Base-by-base conservation (phyloP, 1,139 yeast genomes). In the Kurtzmaniella natalensis region DNA sequence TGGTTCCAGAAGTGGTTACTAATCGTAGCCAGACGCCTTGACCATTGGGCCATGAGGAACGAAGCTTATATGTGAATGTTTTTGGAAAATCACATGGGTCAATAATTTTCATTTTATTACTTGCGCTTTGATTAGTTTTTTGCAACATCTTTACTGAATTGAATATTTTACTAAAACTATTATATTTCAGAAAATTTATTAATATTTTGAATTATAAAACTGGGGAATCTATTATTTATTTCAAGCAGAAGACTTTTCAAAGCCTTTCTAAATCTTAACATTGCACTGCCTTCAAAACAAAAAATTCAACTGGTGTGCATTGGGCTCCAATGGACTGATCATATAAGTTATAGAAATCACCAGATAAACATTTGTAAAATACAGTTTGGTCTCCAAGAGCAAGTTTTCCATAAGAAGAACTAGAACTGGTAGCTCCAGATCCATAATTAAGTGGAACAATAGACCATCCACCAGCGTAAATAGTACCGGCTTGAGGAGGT, bases 1-100 rank as follows among this genome's bases (percentile, higher is more conserved):
- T 80, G 87, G 87, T 81, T 77, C 69, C 80, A 54, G 70, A 63
- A 64, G 70, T 64, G 69, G 67, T 55, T 62, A 61, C 68, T 40
- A 55, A 59, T 64, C 72, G 72, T 65, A 66, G 72, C 71, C 72
- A 65, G 72, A 66, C 72, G 72, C 72, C 72, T 65, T 66, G 70
- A 66, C 72, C 72, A 65, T 66, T 66, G 72, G 72, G 72, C 72
- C 72, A 66, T 65, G 72, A 65, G 72, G 72, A 65, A 66, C 71
- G 70, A 64, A 65, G 70, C 67, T 61, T 44, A n/a, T n/a, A n/a
- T n/a, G n/a, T n/a, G n/a, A n/a, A n/a, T n/a, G n/a, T n/a, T n/a
- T n/a, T n/a, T n/a, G n/a, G n/a, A n/a, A n/a, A n/a, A n/a, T n/a
- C n/a, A n/a, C n/a, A n/a, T n/a, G n/a, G n/a, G n/a, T n/a, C n/a